Evolutionary conservation across 2,329 filamentous ascomycete species (phyloP).

Genomic region (Didymella exigua): DNA sequence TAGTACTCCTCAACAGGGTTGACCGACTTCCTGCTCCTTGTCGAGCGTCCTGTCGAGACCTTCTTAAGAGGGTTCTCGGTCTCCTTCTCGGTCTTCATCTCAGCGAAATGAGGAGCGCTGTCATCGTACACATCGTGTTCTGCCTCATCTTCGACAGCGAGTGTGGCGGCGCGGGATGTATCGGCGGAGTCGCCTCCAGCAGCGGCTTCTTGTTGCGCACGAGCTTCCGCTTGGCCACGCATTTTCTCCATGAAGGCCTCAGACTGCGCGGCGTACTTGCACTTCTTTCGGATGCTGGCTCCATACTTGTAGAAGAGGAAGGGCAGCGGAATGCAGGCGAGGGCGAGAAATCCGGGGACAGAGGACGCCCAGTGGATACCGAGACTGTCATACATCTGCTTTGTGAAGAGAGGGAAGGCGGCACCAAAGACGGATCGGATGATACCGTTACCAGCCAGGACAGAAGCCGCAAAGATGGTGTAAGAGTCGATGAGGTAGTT

Average conservation of each 20-base stretch:
- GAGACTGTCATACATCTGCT: slow-evolving; percentile 60
- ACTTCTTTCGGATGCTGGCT: slow-evolving; percentile 64
- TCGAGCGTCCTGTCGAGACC: slow-evolving; percentile 38
- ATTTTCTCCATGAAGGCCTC: slow-evolving; percentile 63
- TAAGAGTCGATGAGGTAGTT: slow-evolving; percentile 57
- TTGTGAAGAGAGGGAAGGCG: slow-evolving; percentile 78
- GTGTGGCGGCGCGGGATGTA: slow-evolving; percentile 33
- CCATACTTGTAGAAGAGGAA: slow-evolving; percentile 80
- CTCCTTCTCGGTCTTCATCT: slow-evolving; percentile 48
- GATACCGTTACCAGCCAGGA: slow-evolving; percentile 78
- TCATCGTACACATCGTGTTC: slow-evolving; percentile 40
- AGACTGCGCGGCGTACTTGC: slow-evolving; percentile 72
- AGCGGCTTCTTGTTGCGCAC: slow-evolving; percentile 13
- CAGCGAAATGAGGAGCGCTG: slow-evolving; percentile 41
- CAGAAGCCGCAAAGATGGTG: slow-evolving; percentile 77
- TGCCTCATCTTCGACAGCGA: slow-evolving; percentile 30
- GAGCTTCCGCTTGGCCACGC: slow-evolving; percentile 41
- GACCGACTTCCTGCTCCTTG: slow-evolving; percentile 29
- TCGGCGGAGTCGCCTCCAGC: slow-evolving; percentile 23
- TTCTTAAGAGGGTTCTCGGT: slow-evolving; percentile 35
- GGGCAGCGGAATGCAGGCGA: slow-evolving; percentile 74
- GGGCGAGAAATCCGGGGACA: slow-evolving; percentile 74
- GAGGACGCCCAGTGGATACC: slow-evolving; percentile 77
- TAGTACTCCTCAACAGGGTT: slow-evolving; percentile 42
- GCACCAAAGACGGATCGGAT: slow-evolving; percentile 78